Conservation (phyloP, 768 basidiomycete genomes). For the Trametes cubensis region DNA sequence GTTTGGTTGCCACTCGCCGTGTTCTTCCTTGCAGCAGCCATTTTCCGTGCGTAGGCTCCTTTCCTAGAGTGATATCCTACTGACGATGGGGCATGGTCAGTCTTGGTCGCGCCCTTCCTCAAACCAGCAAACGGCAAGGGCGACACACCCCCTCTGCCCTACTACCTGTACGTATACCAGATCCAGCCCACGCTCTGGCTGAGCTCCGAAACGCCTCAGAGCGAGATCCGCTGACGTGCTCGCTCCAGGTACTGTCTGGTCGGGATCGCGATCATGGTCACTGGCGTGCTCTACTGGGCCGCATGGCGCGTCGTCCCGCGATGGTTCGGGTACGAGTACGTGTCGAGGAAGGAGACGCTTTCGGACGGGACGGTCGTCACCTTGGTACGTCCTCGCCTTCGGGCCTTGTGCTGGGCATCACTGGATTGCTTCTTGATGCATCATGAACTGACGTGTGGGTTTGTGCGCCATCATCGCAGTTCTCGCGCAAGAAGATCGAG, state of each 20-base stretch:
- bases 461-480: slow-evolving; percentile 6
- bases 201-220: no score
- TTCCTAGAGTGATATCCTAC: no score
- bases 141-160: slow-evolving; percentile 62
- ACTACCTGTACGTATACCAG: slow-evolving; percentile 44
- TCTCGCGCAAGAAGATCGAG: slow-evolving; percentile 22
- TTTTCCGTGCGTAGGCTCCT: slow-evolving; percentile 48
- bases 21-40: slow-evolving; percentile 55
- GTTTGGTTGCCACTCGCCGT: slow-evolving; percentile 60
- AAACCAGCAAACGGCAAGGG: slow-evolving; percentile 56
- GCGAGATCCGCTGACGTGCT: not conserved
- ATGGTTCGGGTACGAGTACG: slow-evolving; percentile 50
- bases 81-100: slow-evolving; percentile 30
- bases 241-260: slow-evolving; percentile 52
- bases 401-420: not conserved
- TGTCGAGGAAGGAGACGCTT: slow-evolving; percentile 51
- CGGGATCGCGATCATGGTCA: slow-evolving; percentile 49
- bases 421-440: no score
- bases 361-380: slow-evolving; percentile 58
- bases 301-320: slow-evolving; percentile 55
- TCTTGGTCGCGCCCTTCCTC: slow-evolving; percentile 59
- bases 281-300: slow-evolving; percentile 57
- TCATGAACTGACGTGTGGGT: not conserved
- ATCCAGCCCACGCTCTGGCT: no score
- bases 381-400: slow-evolving; percentile 36